phyloP scores from a whole-genome alignment of 208 protist genomes.

The Herpetomonas tarakana region DNA sequence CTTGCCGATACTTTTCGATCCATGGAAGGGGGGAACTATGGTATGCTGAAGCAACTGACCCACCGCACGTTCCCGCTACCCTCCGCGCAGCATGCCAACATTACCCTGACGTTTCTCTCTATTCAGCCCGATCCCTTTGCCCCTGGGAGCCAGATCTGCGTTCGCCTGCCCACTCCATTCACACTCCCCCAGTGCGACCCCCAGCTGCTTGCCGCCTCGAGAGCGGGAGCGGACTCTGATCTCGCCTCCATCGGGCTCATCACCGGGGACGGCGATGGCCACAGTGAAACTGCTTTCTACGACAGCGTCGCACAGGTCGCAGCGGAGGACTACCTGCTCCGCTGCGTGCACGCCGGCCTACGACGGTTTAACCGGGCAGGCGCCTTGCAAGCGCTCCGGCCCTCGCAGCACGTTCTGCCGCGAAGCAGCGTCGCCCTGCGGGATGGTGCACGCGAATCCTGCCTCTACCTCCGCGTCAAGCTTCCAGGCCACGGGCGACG shows the following conservation, averaged over 20 bases:
- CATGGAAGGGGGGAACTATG: conserved; percentile 52
- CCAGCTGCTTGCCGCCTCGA: background rate
- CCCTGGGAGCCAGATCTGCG: conserved; percentile 55
- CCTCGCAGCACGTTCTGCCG: conserved; percentile 85
- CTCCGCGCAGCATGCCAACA: background rate
- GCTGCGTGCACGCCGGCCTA: conserved; percentile 26
- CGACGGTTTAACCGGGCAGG: background rate
- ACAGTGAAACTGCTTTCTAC: background rate
- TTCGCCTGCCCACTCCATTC: conserved; percentile 39
- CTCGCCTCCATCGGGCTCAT: background rate
- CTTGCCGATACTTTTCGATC: conserved; percentile 32
- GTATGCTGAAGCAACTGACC: conserved; percentile 51
- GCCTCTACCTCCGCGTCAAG: conserved; percentile 81
- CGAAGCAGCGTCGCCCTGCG: conserved; percentile 72
- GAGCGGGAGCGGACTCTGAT: background rate
- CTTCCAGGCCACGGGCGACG: conserved; percentile 82
- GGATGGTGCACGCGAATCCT: conserved; percentile 10
- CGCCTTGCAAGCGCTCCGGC: conserved; percentile 71
- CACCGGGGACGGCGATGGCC: too few relatives aligned
- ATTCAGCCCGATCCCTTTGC: conserved; percentile 82
- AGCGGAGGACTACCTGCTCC: conserved; percentile 64
- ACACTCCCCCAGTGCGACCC: conserved; percentile 1
- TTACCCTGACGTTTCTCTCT: conserved; percentile 14
- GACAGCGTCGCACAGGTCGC: conserved; percentile 34
- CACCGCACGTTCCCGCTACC: conserved; percentile 28